A percentile compares a stretch with the other conserved stretches of the same genome.
Conservation (phyloP, 495 filamentous ascomycete species). For the Tuber microsphaerosporum region DNA sequence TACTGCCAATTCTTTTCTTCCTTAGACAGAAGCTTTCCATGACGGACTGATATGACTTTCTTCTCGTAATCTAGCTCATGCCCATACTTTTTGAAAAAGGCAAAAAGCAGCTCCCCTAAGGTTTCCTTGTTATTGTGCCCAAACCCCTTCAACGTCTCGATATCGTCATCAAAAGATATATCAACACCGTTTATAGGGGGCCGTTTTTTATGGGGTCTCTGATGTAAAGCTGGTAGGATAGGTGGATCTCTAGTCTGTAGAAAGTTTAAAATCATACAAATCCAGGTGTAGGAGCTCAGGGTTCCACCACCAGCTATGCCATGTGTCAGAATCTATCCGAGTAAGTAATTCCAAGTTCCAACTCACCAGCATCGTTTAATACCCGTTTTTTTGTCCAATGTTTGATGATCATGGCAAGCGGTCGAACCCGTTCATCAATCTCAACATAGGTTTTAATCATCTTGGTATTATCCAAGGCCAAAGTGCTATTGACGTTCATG, state of each 20-base stretch:
- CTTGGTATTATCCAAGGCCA: slow-evolving; percentile 89
- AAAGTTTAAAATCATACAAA: slow-evolving; percentile 96
- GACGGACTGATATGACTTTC: slow-evolving; percentile 75
- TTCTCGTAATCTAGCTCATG: slow-evolving; percentile 88
- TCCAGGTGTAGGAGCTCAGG: slow-evolving; percentile 98
- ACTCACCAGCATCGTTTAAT: slow-evolving; percentile 88
- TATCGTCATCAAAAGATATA: slow-evolving; percentile 77
- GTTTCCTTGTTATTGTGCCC: slow-evolving; percentile 76
- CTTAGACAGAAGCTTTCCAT: slow-evolving; percentile 74
- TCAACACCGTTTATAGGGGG: slow-evolving; percentile 55
- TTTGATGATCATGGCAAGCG: slow-evolving; percentile 90
- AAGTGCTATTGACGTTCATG: slow-evolving; percentile 96
- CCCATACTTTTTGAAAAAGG: slow-evolving; percentile 90
- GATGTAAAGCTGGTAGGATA: slow-evolving; percentile 78
- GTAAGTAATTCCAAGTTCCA: slow-evolving; percentile 8
- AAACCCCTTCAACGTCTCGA: slow-evolving; percentile 62
- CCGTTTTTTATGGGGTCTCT: slow-evolving; percentile 58
- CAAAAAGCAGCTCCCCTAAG: slow-evolving; percentile 74
- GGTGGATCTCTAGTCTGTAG: slow-evolving; percentile 84
- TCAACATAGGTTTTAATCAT: slow-evolving; percentile 98
- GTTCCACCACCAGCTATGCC: slow-evolving; percentile 77
- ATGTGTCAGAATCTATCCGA: slow-evolving; percentile 21
- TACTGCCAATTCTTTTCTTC: slow-evolving; percentile 76
- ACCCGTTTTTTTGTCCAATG: slow-evolving; percentile 90
- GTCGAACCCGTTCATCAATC: slow-evolving; percentile 83